These are phyloP conservation scores for Arthrobotrys conoides DNA, from an alignment of 2,329 filamentous ascomycete species.

Conservation along the genomic window DNA sequence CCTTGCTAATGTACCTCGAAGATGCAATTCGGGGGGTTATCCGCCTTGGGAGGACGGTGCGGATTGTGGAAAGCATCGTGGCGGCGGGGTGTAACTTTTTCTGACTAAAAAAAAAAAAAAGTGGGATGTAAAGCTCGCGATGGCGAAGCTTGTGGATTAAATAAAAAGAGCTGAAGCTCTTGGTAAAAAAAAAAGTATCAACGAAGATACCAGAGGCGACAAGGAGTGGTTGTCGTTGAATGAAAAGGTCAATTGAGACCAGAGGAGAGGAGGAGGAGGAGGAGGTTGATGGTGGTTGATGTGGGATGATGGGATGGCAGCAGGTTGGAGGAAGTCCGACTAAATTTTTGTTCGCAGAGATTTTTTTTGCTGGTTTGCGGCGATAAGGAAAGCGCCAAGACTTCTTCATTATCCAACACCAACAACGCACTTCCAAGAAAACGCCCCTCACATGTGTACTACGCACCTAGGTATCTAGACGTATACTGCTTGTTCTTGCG, in stretches of 20 bases:
- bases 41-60: conserved; percentile 43
- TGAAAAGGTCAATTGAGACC: conserved; percentile 16
- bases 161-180: conserved; percentile 8
- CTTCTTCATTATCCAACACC: neutral
- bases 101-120: conserved; percentile 15
- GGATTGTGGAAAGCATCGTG: conserved; percentile 51
- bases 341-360: conserved; percentile 44
- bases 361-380: conserved; percentile 37
- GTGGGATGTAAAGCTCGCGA: conserved; percentile 23
- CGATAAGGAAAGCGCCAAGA: conserved; percentile 35
- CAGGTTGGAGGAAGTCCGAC: conserved; percentile 15
- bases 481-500: no score
- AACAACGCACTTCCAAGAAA: conserved; percentile 36
- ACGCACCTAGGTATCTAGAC: no score
- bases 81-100: conserved; percentile 12
- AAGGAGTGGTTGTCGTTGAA: conserved; percentile 2
- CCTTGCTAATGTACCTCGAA: conserved; percentile 24
- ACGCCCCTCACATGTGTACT: no score
- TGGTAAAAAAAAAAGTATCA: conserved; percentile 12
- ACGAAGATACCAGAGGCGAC: conserved; percentile 14
- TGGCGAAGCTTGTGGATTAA: conserved; percentile 13
- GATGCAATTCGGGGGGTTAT: conserved; percentile 26
- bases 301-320: conserved; percentile 29
- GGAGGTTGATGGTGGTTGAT: conserved; percentile 23
- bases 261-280: conserved; percentile 13